Evolutionary conservation across 495 filamentous ascomycete genomes (phyloP).

Genomic region (Lasiosphaeria hispida): DNA sequence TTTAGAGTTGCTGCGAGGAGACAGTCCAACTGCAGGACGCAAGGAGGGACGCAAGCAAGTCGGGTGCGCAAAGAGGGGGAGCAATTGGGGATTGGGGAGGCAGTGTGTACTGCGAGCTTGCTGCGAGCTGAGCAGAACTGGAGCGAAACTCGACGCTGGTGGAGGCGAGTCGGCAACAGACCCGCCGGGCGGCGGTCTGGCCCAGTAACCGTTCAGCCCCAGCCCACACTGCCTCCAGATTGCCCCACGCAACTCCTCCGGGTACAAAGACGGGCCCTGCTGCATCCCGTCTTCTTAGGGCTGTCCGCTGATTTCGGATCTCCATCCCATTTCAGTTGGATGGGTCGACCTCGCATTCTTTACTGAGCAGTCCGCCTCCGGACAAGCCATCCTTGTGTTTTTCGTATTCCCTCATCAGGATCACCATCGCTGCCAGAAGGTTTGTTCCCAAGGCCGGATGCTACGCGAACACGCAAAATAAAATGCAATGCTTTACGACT

Average conservation of each 20-base stretch:
- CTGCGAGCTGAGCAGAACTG: background rate
- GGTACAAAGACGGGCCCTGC: background rate
- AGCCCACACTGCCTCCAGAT: background rate
- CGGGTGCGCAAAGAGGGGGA: background rate
- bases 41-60: background rate
- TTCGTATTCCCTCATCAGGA: too few relatives aligned
- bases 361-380: too few relatives aligned
- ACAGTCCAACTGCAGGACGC: background rate
- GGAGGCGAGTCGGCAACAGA: background rate
- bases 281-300: background rate
- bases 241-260: too few relatives aligned
- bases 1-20: slow-evolving; percentile 3
- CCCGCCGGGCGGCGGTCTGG: slow-evolving; percentile 11
- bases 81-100: background rate
- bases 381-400: too few relatives aligned
- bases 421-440: too few relatives aligned
- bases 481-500: too few relatives aligned
- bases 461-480: too few relatives aligned
- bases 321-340: too few relatives aligned
- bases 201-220: slow-evolving; percentile 22
- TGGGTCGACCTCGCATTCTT: too few relatives aligned
- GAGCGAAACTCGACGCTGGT: background rate
- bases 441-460: too few relatives aligned
- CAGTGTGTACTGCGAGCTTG: background rate
- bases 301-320: too few relatives aligned